Evolutionary conservation across 148 eudicot species (phyloP), one percentile per base, ranked within the genome.

Genomic region (Talinum fruticosum): DNA sequence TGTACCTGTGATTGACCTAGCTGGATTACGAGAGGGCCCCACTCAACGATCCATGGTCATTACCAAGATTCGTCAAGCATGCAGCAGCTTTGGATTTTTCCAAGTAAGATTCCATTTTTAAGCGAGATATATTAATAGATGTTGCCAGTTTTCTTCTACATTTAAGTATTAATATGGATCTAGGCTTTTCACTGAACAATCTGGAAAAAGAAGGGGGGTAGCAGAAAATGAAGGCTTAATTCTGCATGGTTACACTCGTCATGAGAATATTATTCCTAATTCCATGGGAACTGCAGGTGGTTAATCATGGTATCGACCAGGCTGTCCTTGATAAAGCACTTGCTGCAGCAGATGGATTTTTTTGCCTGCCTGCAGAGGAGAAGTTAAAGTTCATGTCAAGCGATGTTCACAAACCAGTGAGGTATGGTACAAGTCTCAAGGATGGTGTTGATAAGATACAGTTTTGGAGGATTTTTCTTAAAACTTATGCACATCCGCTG

Each of bases 401-500:
- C 49, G 91, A 92, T 54, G 97, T 90, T 15, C 85, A 88, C 73
- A 79, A 86, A 62, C 91, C 97, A 5, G 87, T 87, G 19, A 82
- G 94, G 69, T 90, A 89, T 51, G 83, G 85, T 2, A 86, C 89
- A 14, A 92, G 89, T 78, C 13, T 92, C 24, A 87, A 84, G 71
- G 94, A 89, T 80, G 91, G 92, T 35, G 77, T 72, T 28, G 97
- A 90, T 41, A 89, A 84, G 79, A 71, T 89, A 32, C 92, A 90
- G 33, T 85, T 70, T 59, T 89, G 94, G 91, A 86, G 97, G 71
- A 81, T 85, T 12, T 87, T 92, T 44, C 91, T 92, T 59, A 90
- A 89, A 77, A 92, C 85, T 38, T 86, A 90, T 83, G 87, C 97
- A 6, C 69, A 92, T 75, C 97, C 97, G n/a, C 68, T 90, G 71